Conservation (phyloP, 805 yeast genomes). For the Ogataea ramenticola region DNA sequence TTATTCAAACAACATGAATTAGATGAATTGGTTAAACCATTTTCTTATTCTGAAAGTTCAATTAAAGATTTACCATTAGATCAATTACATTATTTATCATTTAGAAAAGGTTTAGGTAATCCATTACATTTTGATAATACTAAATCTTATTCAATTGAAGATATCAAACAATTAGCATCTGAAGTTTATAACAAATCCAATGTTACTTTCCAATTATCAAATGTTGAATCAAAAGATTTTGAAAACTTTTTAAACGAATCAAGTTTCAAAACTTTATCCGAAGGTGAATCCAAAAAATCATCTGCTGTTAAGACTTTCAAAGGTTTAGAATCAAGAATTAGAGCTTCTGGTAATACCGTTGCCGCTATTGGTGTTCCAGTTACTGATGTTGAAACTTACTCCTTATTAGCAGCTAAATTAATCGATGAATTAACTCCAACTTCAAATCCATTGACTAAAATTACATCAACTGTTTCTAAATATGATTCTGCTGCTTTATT, state of each 20-base stretch:
- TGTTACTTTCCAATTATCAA: constrained; percentile 64
- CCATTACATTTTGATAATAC: constrained; percentile 69
- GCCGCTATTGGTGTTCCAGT: constrained; percentile 83
- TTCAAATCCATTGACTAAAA: constrained; percentile 34
- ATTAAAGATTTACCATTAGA: constrained; percentile 62
- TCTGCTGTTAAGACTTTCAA: constrained; percentile 32
- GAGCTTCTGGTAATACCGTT: constrained; percentile 56
- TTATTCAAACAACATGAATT: constrained; percentile 80
- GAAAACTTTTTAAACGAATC: constrained; percentile 59
- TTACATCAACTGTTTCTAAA: constrained; percentile 48
- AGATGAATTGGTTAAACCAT: constrained; percentile 74
- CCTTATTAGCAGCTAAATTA: constrained; percentile 64
- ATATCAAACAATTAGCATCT: constrained; percentile 59
- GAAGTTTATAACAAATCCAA: constrained; percentile 63
- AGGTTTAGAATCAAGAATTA: constrained; percentile 65
- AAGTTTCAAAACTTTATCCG: constrained; percentile 53
- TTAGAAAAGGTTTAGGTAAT: constrained; percentile 84
- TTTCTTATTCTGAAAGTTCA: constrained; percentile 45
- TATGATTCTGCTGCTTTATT: constrained; percentile 81
- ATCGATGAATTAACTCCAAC: constrained; percentile 8
- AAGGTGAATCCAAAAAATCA: constrained; percentile 44
- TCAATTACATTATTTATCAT: constrained; percentile 70
- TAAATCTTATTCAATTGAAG: constrained; percentile 50
- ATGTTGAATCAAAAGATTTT: constrained; percentile 69
- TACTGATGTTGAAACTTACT: constrained; percentile 57